Percentiles rank a stretch among this genome's conserved stretches.
phyloP scores from a whole-genome alignment of 83 land plant genomes.

The Thuja plicata region DNA sequence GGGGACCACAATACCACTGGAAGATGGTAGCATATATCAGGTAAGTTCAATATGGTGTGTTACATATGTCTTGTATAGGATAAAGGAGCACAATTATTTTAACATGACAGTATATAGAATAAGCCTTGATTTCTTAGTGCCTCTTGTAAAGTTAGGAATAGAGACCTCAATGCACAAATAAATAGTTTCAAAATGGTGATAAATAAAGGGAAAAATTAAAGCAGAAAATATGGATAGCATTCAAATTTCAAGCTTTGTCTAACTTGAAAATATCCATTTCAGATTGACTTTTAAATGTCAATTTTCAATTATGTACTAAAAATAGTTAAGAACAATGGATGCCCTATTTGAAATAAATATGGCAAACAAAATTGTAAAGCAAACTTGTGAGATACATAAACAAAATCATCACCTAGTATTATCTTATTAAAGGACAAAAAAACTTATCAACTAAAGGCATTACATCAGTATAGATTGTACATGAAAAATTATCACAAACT shows the following conservation, averaged over 20 bases:
- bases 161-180: neutral
- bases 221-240: neutral
- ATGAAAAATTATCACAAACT: neutral
- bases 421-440: neutral
- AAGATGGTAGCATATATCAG: conserved; percentile 1
- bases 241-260: neutral
- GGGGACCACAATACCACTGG: conserved; percentile 96
- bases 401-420: neutral
- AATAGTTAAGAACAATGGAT: neutral
- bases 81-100: conserved; percentile 3
- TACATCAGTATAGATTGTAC: neutral
- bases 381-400: neutral
- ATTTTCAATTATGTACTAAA: neutral
- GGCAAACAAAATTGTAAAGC: neutral
- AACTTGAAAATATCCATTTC: neutral
- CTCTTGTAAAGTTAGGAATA: neutral
- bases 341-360: neutral
- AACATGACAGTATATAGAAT: neutral
- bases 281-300: neutral
- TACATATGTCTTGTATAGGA: neutral
- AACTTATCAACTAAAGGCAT: neutral
- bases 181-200: neutral
- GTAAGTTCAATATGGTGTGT: neutral
- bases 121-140: neutral
- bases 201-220: neutral